Evolutionary conservation across 257 asterid species (phyloP).

Genomic region (Solanum chmielewskii): DNA sequence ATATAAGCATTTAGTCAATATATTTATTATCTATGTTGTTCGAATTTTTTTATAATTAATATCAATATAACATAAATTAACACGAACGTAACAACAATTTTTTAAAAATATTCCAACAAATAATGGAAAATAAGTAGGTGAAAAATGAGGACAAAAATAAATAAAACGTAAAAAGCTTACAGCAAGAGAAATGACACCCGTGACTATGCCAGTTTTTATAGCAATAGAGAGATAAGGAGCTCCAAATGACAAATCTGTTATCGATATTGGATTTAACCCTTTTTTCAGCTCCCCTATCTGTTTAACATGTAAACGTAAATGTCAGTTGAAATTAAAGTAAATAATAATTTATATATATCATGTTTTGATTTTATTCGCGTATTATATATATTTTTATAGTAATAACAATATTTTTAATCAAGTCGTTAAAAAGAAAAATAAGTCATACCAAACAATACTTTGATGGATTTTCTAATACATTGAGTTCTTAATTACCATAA

Average conservation of each 20-base stretch:
- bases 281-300: conserved; percentile 90
- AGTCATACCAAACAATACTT: too few relatives aligned
- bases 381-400: too few relatives aligned
- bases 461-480: too few relatives aligned
- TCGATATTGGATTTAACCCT: conserved; percentile 83
- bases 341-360: too few relatives aligned
- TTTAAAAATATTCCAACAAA: not conserved
- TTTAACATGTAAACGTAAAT: not conserved
- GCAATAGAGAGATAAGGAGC: conserved; percentile 42
- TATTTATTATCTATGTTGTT: not conserved
- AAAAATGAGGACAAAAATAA: not conserved
- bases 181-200: conserved; percentile 82
- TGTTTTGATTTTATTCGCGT: too few relatives aligned
- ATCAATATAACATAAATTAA: too few relatives aligned
- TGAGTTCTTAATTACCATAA: not conserved
- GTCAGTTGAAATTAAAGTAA: too few relatives aligned
- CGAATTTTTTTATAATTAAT: not conserved
- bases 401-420: too few relatives aligned
- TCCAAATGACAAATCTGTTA: conserved; percentile 70
- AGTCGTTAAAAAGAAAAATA: too few relatives aligned
- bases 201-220: conserved; percentile 84
- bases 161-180: conserved; percentile 25
- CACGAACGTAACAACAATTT: not conserved
- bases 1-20: not conserved
- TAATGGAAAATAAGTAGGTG: not conserved